phyloP scores from a whole-genome alignment of 139 green algal species.

The Edaphochlamys debaryana region DNA sequence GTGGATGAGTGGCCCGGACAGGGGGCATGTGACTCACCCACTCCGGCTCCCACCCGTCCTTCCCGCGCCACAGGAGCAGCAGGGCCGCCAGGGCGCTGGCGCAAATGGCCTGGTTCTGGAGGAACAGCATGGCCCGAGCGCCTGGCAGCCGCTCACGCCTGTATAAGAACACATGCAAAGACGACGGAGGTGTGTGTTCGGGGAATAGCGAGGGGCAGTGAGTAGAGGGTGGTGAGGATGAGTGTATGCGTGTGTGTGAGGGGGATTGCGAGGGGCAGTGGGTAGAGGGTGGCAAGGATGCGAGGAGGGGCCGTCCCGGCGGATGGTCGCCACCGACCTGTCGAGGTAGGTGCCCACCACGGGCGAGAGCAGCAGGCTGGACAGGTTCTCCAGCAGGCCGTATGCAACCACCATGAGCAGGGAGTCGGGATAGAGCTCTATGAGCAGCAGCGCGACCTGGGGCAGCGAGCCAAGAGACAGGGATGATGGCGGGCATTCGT shows the following conservation, averaged over 20 bases:
- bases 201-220: no score
- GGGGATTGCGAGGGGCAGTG: no score
- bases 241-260: not conserved
- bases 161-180: not conserved
- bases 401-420: slow-evolving; percentile 70
- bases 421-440: slow-evolving; percentile 65
- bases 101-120: slow-evolving; percentile 72
- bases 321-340: slow-evolving; percentile 4
- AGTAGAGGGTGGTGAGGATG: not conserved
- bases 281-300: no score
- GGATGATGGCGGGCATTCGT: no score
- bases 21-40: no score
- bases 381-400: slow-evolving; percentile 67
- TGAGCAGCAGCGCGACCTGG: slow-evolving; percentile 71
- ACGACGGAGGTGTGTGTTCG: no score
- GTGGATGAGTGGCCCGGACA: no score
- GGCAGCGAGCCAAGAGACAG: no score
- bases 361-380: slow-evolving; percentile 43
- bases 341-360: slow-evolving; percentile 63
- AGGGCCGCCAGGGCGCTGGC: slow-evolving; percentile 55
- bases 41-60: no score
- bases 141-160: slow-evolving; percentile 54
- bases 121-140: slow-evolving; percentile 27
- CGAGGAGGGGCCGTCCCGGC: not conserved
- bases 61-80: slow-evolving; percentile 46